These are phyloP conservation scores for Tagetes erecta DNA, from an alignment of 129 eudicot species.

Conservation along the genomic window DNA sequence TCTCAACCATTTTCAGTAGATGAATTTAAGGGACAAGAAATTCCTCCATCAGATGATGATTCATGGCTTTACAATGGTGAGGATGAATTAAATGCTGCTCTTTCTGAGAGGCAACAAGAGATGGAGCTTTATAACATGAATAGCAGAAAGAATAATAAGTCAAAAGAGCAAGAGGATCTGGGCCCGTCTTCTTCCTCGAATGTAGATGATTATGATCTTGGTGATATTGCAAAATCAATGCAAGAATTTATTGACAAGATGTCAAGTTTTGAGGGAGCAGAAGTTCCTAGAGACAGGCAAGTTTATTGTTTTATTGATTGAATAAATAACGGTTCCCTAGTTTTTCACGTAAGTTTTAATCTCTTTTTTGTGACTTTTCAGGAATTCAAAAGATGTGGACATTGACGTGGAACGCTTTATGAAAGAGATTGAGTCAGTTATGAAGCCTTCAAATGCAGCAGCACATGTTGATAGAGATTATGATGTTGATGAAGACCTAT, in stretches of 20 bases:
- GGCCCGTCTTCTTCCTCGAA: constrained; percentile 43
- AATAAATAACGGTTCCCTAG: background rate
- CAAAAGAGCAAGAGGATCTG: constrained; percentile 53
- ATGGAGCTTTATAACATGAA: constrained; percentile 58
- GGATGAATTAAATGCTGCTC: constrained; percentile 86
- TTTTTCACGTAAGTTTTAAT: background rate
- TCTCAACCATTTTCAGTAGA: constrained; percentile 47
- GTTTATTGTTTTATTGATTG: constrained; percentile 9
- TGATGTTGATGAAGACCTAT: constrained; percentile 59
- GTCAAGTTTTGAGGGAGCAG: constrained; percentile 88
- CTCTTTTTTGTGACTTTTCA: constrained; percentile 26
- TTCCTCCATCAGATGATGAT: constrained; percentile 89
- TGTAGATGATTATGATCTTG: constrained; percentile 62
- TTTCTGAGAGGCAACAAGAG: constrained; percentile 79
- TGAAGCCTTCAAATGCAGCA: constrained; percentile 43
- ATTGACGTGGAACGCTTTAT: constrained; percentile 79
- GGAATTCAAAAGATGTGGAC: constrained; percentile 55
- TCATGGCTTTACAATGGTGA: constrained; percentile 93
- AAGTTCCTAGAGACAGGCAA: constrained; percentile 78
- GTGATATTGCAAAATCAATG: constrained; percentile 80
- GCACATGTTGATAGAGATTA: constrained; percentile 43
- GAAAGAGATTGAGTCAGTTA: constrained; percentile 75
- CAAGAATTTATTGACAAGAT: constrained; percentile 69
- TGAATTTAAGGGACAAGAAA: constrained; percentile 58
- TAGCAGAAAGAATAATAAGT: constrained; percentile 58